Percentiles rank a stretch among this genome's conserved stretches.
phyloP scores from a whole-genome alignment of 2,329 filamentous ascomycete species.

The Graphiopsis chlorocephala region DNA sequence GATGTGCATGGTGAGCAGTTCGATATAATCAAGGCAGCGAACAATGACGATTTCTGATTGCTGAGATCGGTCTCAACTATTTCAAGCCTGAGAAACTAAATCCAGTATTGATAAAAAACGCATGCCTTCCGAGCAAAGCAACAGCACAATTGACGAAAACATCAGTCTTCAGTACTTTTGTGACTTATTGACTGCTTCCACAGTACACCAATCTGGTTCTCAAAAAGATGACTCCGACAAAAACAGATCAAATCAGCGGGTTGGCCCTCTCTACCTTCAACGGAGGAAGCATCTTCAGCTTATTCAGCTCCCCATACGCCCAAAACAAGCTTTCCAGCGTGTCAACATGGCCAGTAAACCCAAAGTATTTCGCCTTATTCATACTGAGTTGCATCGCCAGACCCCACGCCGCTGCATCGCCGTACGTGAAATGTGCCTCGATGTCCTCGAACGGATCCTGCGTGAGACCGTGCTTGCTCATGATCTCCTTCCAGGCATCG shows the following conservation, averaged over 20 bases:
- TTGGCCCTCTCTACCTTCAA: slow-evolving; percentile 27
- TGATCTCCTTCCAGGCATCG: slow-evolving; percentile 47
- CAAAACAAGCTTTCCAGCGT: slow-evolving; percentile 44
- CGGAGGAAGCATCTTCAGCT: slow-evolving; percentile 45
- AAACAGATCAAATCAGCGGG: slow-evolving; percentile 23
- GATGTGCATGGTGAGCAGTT: slow-evolving; percentile 26
- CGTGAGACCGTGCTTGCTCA: slow-evolving; percentile 40
- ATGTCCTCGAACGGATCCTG: slow-evolving; percentile 44
- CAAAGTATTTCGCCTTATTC: slow-evolving; percentile 47
- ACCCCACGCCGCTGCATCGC: slow-evolving; percentile 41
- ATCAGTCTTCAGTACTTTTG: not conserved
- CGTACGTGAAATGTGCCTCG: slow-evolving; percentile 47
- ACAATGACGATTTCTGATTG: slow-evolving; percentile 5
- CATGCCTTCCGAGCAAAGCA: not conserved
- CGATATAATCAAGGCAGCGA: slow-evolving; percentile 14
- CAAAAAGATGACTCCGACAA: not conserved
- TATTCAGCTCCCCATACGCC: slow-evolving; percentile 42
- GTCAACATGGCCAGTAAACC: slow-evolving; percentile 49
- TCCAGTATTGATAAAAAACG: not conserved
- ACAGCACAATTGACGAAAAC: not conserved
- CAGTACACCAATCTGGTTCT: not conserved
- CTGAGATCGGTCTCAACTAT: not conserved
- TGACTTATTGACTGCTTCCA: not conserved
- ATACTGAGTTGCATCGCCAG: slow-evolving; percentile 33
- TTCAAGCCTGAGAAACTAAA: not conserved